phyloP scores from a whole-genome alignment of 441 rosid genomes.

The Gossypium schwendimanii region DNA sequence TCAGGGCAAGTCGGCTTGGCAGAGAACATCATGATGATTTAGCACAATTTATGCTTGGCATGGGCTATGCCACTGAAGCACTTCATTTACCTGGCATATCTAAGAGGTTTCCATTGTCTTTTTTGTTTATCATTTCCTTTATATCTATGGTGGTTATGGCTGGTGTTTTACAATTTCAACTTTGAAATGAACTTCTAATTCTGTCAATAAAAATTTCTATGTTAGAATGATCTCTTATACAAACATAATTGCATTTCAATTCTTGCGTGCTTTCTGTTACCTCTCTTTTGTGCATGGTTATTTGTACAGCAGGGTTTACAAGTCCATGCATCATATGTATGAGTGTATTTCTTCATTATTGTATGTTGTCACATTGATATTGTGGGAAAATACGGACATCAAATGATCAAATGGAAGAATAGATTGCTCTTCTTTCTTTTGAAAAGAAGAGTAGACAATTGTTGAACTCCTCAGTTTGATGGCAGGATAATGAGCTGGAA shows the following conservation, averaged over 20 bases:
- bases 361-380: background rate
- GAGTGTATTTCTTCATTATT: background rate
- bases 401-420: background rate
- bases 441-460: background rate
- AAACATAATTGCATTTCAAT: background rate
- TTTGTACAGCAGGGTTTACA: background rate
- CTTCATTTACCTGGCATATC: conserved; percentile 99
- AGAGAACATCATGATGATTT: conserved; percentile 99
- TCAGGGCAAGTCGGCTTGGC: conserved; percentile 98
- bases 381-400: background rate
- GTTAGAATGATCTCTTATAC: background rate
- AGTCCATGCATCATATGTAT: background rate
- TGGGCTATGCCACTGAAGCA: conserved; percentile 99
- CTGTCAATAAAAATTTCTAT: background rate
- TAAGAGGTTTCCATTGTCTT: conserved; percentile 52
- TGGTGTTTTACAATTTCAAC: background rate
- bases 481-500: background rate
- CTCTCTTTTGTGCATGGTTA: background rate
- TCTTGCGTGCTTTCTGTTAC: background rate
- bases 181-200: background rate
- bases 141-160: background rate
- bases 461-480: background rate
- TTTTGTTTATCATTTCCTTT: background rate
- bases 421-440: no score
- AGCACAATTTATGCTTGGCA: conserved; percentile 93